Base-by-base conservation (phyloP, 495 filamentous ascomycete genomes). In the Podospora pseudoanserina region DNA sequence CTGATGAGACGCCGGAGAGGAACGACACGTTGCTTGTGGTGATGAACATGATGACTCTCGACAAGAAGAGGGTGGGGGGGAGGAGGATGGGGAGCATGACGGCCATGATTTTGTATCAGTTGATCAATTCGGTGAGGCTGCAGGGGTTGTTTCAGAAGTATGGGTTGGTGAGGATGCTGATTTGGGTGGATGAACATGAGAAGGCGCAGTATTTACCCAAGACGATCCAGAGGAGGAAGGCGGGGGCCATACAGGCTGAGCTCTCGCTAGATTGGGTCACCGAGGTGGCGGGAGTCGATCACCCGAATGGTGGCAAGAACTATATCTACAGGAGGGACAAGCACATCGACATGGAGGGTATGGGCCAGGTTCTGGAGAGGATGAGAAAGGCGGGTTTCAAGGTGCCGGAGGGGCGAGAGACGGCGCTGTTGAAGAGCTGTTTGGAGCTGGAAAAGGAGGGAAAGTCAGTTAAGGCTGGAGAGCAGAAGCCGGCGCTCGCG, bases 21-120 rank as follows among this genome's bases (percentile, higher is more conserved):
- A 92, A 92, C 68, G 82, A 90, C 68, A 88, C 87, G 4, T 80
- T 95, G 0, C 83, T 95, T 0, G 81, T 95, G 1, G 76, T 89
- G 16, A 86, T 86, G 30, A 91, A 90, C 67, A 75, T 89, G 11
- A 76, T 72, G 58, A 78, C 77, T 53, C 77, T 74, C 57, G 81
- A 83, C 2, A 80, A 71, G 63, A 79, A 75, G 44, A 57, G 61
- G 1, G 82, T 76, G 56, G 53, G 66, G 1, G 60, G 6, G 20
- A 49, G 2, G 39, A 49, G 13, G 7, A 82, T 82, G 65, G 68
- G 77, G 1, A 86, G 80, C 65, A 27, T 86, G 5, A 66, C 79
- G 1, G 60, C 63, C 53, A 74, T 87, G 18, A 69, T 87, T 1
- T 55, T 86, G 2, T 79, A 80, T 67, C 78, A 88, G 73, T 73